Conservation (phyloP, 306 rosid species). For the Luffa acutangula region DNA sequence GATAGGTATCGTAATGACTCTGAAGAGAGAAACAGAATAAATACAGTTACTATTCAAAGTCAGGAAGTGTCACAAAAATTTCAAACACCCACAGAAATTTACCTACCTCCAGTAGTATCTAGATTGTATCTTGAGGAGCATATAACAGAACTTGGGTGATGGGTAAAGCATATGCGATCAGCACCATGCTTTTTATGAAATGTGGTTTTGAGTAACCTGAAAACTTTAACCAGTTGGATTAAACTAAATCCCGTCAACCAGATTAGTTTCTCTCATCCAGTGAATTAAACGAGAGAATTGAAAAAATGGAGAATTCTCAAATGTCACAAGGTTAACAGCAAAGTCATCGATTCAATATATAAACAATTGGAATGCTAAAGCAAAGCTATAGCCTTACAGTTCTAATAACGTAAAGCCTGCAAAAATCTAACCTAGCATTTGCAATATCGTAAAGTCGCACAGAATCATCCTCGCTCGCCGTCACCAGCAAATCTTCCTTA, state of each 20-base stretch:
- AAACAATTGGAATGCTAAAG: background rate
- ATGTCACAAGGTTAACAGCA: background rate
- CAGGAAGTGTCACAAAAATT: constrained; percentile 2
- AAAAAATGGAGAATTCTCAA: background rate
- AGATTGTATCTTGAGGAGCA: constrained; percentile 84
- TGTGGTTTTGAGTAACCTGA: constrained; percentile 86
- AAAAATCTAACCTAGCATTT: constrained; percentile 67
- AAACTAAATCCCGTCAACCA: background rate
- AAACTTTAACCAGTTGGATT: constrained; percentile 7
- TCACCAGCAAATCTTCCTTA: constrained; percentile 78
- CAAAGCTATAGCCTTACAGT: background rate
- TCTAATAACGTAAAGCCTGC: background rate
- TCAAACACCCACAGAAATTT: constrained; percentile 17
- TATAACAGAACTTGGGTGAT: constrained; percentile 86
- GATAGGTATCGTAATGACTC: constrained; percentile 88
- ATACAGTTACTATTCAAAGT: background rate
- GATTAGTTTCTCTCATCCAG: background rate
- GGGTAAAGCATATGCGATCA: constrained; percentile 84
- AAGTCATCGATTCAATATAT: background rate
- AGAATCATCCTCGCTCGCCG: constrained; percentile 85
- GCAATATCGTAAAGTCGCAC: constrained; percentile 84
- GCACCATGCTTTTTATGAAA: constrained; percentile 89
- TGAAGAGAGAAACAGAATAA: constrained; percentile 25
- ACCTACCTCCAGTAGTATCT: constrained; percentile 78
- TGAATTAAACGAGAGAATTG: background rate